Conservation (phyloP, 148 eudicot genomes). For the Nepenthes gracilis region DNA sequence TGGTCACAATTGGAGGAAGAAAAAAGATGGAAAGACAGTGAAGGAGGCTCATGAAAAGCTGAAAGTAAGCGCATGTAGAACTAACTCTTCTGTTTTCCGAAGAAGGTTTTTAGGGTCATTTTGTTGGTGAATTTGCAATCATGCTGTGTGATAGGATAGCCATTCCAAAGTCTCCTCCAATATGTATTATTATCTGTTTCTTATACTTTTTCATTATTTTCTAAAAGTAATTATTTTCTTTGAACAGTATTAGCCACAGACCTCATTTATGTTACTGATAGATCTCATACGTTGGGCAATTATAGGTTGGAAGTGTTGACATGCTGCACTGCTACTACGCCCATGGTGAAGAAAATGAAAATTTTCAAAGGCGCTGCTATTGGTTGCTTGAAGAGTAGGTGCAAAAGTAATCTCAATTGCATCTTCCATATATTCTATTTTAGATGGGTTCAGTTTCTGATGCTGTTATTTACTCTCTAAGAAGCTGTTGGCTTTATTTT, state of each 20-base stretch:
- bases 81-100: neutral
- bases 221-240: neutral
- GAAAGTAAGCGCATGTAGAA: constrained; percentile 33
- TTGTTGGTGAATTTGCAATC: neutral
- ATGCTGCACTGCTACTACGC: constrained; percentile 59
- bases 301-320: constrained; percentile 56
- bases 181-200: no score
- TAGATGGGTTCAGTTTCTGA: neutral
- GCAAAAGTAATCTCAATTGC: constrained; percentile 6
- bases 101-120: neutral
- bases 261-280: neutral
- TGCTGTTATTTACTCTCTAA: neutral
- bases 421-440: neutral
- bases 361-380: constrained; percentile 53
- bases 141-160: no score
- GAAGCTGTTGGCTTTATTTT: no score
- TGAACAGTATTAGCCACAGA: neutral
- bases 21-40: constrained; percentile 79
- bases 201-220: neutral
- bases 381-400: constrained; percentile 67
- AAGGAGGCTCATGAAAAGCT: constrained; percentile 92
- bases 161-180: no score
- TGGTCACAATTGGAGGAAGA: constrained; percentile 89
- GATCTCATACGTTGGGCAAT: constrained; percentile 12
- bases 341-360: constrained; percentile 56